Evolutionary conservation across 169 alveolate species (phyloP), one percentile per base, ranked within the genome.

Genomic region (Plasmodium yoelii): DNA sequence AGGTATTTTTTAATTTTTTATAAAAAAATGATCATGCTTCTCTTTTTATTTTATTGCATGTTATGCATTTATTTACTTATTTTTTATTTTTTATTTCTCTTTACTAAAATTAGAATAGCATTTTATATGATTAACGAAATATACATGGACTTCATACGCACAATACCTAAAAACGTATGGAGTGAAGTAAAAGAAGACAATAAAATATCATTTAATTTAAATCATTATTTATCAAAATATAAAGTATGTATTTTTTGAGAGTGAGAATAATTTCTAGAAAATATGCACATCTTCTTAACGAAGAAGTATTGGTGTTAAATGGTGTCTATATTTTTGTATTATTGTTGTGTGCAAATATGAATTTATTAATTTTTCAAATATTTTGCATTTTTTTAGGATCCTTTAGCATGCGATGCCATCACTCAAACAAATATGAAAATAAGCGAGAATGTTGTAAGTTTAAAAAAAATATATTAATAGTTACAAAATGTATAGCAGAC

Each of bases 371-470:
- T 51, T 12, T 6, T 8, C 19, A 12, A 13, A 51, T 51, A 51
- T 15, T 51, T 51, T 15, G 26, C 18, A 51, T 51, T 22, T 15
- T 15, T 47, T 34, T 51, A 84, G 91, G 91, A 84, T 61, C 91
- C 91, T 15, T 64, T 84, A 55, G 64, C 68, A 5, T 84, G 87
- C 46, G 91, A 84, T 60, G 91, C 91, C 3, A 84, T 84, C 56
- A 57, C 91, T 51, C 87, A 84, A 46, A 84, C 91, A n/a, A 84
- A 84, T 53, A 69, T 84, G 64, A 84, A 84, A 84, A 84, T 84
- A 28, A 84, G 59, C 61, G 91, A 84, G 34, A 84, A 69, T 55
- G 70, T 84, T 10, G 91, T 84, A 84, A 69, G 12, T 9, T 10
- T 24, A 24, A 60, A 57, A 57, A 18, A 15, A 51, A 3, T 15